Conservation (phyloP, 257 asterid species). For the Scutellaria barbata region DNA sequence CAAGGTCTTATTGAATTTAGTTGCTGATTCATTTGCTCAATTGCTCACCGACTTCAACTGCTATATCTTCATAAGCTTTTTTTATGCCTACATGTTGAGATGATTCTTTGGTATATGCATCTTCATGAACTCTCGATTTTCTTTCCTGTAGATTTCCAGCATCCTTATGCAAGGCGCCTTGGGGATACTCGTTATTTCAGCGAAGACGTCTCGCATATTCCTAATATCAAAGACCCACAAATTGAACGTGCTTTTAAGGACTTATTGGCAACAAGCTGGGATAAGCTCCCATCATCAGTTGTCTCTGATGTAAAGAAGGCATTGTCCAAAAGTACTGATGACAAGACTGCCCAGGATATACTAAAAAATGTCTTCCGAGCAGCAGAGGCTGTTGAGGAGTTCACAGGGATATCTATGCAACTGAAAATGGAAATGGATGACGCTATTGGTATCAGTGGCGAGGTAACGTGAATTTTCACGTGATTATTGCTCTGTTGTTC, state of each 20-base stretch:
- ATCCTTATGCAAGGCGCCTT: constrained; percentile 50
- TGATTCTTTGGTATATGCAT: constrained; percentile 10
- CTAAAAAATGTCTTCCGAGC: constrained; percentile 77
- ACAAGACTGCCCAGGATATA: constrained; percentile 73
- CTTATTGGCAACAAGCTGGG: constrained; percentile 86
- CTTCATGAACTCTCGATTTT: constrained; percentile 27
- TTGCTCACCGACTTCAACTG: neutral
- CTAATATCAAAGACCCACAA: constrained; percentile 67
- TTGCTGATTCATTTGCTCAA: neutral
- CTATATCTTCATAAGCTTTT: neutral
- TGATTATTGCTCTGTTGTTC: neutral
- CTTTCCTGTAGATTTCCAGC: constrained; percentile 46
- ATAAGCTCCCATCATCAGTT: constrained; percentile 71
- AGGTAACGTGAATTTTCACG: constrained; percentile 55
- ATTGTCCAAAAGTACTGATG: constrained; percentile 75
- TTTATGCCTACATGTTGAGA: constrained; percentile 4
- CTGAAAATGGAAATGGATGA: constrained; percentile 94
- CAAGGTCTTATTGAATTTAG: neutral
- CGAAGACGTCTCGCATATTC: constrained; percentile 64
- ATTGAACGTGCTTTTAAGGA: constrained; percentile 79
- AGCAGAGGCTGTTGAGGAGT: constrained; percentile 97
- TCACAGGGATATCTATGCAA: constrained; percentile 66
- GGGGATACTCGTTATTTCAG: constrained; percentile 71
- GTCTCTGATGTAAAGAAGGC: constrained; percentile 62
- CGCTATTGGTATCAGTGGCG: constrained; percentile 83